A percentile compares a stretch with the other conserved stretches of the same genome.
Conservation (phyloP, 495 filamentous ascomycete genomes). For the Saxophila tyrrhenica region DNA sequence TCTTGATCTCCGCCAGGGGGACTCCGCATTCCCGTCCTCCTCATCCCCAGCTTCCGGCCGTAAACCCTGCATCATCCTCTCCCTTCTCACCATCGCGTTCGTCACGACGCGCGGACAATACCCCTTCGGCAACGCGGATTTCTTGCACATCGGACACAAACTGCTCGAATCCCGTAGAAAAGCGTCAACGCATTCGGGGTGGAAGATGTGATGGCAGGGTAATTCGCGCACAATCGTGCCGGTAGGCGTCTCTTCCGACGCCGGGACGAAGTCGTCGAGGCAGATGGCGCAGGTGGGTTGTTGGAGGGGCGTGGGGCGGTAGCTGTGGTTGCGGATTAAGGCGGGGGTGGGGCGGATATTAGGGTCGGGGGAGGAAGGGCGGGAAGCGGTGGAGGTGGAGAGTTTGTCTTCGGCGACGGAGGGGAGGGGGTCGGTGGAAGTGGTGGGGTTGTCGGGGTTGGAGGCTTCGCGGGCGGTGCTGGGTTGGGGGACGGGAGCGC, state of each 20-base stretch:
- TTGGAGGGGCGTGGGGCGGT: constrained; percentile 31
- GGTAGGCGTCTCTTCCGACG: constrained; percentile 13
- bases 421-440: constrained; percentile 13
- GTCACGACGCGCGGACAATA: constrained; percentile 58
- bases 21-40: neutral
- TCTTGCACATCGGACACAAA: constrained; percentile 82
- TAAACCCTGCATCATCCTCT: constrained; percentile 35
- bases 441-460: constrained; percentile 55
- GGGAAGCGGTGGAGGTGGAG: constrained; percentile 23
- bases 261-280: constrained; percentile 63
- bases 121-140: constrained; percentile 53
- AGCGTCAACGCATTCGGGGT: constrained; percentile 76
- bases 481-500: constrained; percentile 21
- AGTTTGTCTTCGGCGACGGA: constrained; percentile 8
- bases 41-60: constrained; percentile 2
- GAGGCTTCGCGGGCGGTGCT: constrained; percentile 82
- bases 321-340: constrained; percentile 24
- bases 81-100: constrained; percentile 71
- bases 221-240: constrained; percentile 66
- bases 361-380: constrained; percentile 16
- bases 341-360: constrained; percentile 2
- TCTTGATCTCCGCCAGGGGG: too few relatives aligned
- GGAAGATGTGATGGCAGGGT: constrained; percentile 82
- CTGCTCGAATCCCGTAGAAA: constrained; percentile 61
- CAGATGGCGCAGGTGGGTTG: constrained; percentile 79